Percentiles rank a stretch among this genome's conserved stretches.
These are phyloP conservation scores for Begonia fuchsioides DNA, from an alignment of 306 rosid genomes.

Conservation along the genomic window DNA sequence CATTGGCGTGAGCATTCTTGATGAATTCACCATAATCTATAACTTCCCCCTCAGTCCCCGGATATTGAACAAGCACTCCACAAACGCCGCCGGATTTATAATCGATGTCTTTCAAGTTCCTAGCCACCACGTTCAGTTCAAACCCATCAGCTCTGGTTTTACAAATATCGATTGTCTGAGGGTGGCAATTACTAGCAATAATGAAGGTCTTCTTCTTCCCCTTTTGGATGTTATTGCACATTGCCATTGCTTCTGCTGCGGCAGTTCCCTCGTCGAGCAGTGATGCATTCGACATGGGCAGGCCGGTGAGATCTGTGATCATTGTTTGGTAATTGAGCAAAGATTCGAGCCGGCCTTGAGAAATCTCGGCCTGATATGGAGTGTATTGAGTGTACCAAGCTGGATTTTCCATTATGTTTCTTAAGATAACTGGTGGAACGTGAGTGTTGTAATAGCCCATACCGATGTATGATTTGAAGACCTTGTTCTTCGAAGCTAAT, in stretches of 20 bases:
- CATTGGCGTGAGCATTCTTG: conserved; percentile 85
- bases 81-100: conserved; percentile 84
- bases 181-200: conserved; percentile 80
- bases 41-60: conserved; percentile 96
- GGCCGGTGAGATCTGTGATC: conserved; percentile 82
- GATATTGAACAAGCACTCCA: conserved; percentile 97
- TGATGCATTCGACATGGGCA: conserved; percentile 98
- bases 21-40: conserved; percentile 87
- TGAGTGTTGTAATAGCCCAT: conserved; percentile 91
- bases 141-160: conserved; percentile 87
- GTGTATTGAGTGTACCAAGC: conserved; percentile 99
- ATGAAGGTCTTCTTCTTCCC: conserved; percentile 89
- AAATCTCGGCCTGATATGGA: conserved; percentile 96
- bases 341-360: conserved; percentile 92
- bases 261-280: conserved; percentile 99
- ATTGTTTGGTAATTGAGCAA: conserved; percentile 77
- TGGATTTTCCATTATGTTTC: conserved; percentile 95
- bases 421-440: conserved; percentile 89
- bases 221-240: conserved; percentile 79
- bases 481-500: conserved; percentile 64
- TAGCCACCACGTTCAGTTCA: conserved; percentile 54
- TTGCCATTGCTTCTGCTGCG: conserved; percentile 98
- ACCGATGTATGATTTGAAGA: conserved; percentile 72
- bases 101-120: conserved; percentile 65
- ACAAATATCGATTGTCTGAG: conserved; percentile 85